These are phyloP conservation scores for Athelia sp. DNA, from an alignment of 1,284 basidiomycete species.

Conservation along the genomic window DNA sequence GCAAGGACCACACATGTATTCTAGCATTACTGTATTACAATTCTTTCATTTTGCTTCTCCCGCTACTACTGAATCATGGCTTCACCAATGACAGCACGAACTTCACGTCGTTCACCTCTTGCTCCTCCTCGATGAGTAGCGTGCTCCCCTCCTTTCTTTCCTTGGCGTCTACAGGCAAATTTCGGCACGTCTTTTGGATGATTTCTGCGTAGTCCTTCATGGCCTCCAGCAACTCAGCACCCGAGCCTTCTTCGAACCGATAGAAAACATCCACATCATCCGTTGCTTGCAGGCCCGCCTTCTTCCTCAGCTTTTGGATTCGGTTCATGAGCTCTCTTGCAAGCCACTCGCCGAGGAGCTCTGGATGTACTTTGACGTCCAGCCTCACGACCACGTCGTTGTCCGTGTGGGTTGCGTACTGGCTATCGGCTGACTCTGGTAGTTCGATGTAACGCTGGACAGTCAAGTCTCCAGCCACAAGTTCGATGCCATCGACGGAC, in stretches of 20 bases:
- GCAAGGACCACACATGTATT: slow-evolving; percentile 3
- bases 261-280: slow-evolving; percentile 94
- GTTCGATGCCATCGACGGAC: slow-evolving; percentile 85
- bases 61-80: slow-evolving; percentile 15
- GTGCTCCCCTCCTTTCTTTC: slow-evolving; percentile 40
- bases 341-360: slow-evolving; percentile 85
- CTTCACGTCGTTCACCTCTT: slow-evolving; percentile 82
- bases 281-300: slow-evolving; percentile 90
- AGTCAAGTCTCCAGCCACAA: slow-evolving; percentile 85
- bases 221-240: slow-evolving; percentile 66
- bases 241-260: slow-evolving; percentile 68
- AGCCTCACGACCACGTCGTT: slow-evolving; percentile 93
- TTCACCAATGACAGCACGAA: slow-evolving; percentile 68
- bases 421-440: slow-evolving; percentile 49
- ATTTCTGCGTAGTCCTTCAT: slow-evolving; percentile 68
- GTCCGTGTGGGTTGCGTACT: slow-evolving; percentile 86
- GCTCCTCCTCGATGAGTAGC: slow-evolving; percentile 79
- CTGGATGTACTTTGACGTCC: slow-evolving; percentile 84
- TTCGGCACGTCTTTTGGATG: slow-evolving; percentile 76
- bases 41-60: slow-evolving; percentile 5
- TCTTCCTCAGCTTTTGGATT: slow-evolving; percentile 94
- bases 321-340: slow-evolving; percentile 91
- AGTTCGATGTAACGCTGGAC: slow-evolving; percentile 91
- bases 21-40: slow-evolving; percentile 27
- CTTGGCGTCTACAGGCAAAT: slow-evolving; percentile 59